Base-by-base conservation (phyloP, 345 rosid species). In the Eucalyptus decipiens region DNA sequence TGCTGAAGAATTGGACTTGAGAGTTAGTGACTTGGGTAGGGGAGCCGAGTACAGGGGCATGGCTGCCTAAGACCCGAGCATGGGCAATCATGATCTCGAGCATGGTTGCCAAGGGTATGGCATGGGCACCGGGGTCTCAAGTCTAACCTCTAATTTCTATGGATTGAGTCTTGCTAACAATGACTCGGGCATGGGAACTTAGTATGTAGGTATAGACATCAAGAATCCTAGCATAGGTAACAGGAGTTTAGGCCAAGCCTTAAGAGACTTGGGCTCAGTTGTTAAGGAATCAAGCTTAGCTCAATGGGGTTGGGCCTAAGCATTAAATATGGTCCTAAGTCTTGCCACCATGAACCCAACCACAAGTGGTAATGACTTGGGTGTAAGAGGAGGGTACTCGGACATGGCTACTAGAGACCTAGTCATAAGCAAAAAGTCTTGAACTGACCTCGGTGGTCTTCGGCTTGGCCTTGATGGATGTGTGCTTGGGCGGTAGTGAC, bases 41-140 rank as follows among this genome's bases (percentile, higher is more conserved):
- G 2, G 76, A 69, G 43, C 2, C 4, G 0, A 69, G 43, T 34
- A 69, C 1, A 10, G 1, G 24, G 24, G 80, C 80, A 34, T 69
- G 24, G 13, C 4, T 2, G 0, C 2, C 7, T 17, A 69, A 2
- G 80, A 69, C 42, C 0, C 0, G 6, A 17, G 23, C 12, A 67
- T 13, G 37, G 11, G 40, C 37, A n/a, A 19, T 16, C 76, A 15
- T 2, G 40, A 34, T n/a, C 19, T 17, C 3, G 0, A 69, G 23
- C 42, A 72, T 37, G 24, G 43, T 72, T 9, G 12, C 0, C 0
- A 1, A 10, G 13, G 18, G 26, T 19, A 10, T 69, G 7, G 14
- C 43, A 34, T 69, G 2, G 26, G 4, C 81, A 34, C 0, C 5
- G 1, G 26, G 8, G 24, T 69, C 14, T 6, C 14, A 0, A 0